Evolutionary conservation across 352 stramenopile species (phyloP).

Genomic region (Phytophthora cajani): DNA sequence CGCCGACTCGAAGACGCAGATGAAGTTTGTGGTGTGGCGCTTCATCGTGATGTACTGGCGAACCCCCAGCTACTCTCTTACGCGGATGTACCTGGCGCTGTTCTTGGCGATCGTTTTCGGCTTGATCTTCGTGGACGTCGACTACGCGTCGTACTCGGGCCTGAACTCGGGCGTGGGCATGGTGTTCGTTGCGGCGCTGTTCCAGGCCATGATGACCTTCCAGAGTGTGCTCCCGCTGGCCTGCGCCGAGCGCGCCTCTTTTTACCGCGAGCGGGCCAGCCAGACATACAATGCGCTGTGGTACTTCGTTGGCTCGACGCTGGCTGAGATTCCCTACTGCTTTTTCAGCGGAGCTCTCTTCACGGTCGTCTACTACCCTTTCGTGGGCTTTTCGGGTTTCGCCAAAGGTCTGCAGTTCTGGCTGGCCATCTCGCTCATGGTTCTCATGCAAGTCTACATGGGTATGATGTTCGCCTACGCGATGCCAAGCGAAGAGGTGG

Average conservation of each 20-base stretch:
- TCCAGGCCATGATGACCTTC: conserved; percentile 76
- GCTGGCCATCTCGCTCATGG: conserved; percentile 29
- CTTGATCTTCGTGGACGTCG: conserved; percentile 53
- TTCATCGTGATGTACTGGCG: conserved; percentile 53
- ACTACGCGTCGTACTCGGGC: conserved; percentile 44
- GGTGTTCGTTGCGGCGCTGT: conserved; percentile 61
- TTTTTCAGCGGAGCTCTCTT: conserved; percentile 46
- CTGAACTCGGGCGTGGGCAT: conserved; percentile 56
- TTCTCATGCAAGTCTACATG: conserved; percentile 48
- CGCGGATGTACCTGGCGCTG: conserved; percentile 54
- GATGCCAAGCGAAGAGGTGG: conserved; percentile 39
- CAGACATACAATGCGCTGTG: conserved; percentile 80
- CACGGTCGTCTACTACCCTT: conserved; percentile 42
- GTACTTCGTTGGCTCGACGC: conserved; percentile 56
- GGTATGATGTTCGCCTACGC: conserved; percentile 44
- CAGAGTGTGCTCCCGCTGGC: conserved; percentile 73
- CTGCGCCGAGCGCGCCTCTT: conserved; percentile 56
- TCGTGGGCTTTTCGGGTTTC: conserved; percentile 31
- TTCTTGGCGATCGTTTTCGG: conserved; percentile 77
- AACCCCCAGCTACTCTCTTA: conserved; percentile 76
- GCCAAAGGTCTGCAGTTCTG: conserved; percentile 18
- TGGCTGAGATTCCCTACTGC: conserved; percentile 73
- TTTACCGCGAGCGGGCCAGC: conserved; percentile 85
- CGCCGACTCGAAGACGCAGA: conserved; percentile 25
- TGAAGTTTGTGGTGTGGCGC: conserved; percentile 38